Evolutionary conservation across 345 rosid species (phyloP).

Genomic region (Salix exigua): DNA sequence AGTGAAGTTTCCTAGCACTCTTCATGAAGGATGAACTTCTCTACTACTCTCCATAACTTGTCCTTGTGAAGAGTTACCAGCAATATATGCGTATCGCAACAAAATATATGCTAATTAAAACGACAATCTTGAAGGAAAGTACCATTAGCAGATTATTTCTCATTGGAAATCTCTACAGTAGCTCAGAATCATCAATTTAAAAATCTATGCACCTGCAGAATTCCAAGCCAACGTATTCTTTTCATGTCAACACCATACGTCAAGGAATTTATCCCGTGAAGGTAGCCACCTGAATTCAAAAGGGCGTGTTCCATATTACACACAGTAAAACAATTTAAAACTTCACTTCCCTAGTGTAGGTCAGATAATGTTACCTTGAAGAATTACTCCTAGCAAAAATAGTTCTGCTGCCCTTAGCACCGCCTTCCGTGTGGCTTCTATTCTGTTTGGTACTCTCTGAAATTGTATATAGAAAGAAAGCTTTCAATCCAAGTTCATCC

Average conservation of each 20-base stretch:
- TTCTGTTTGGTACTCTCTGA: constrained; percentile 39
- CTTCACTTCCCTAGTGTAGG: not conserved
- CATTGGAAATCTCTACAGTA: not conserved
- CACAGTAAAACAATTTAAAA: not conserved
- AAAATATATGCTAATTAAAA: not conserved
- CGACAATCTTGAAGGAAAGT: not conserved
- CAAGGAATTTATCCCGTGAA: constrained; percentile 40
- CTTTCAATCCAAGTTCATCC: not conserved
- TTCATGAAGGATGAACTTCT: not conserved
- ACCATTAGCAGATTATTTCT: not conserved
- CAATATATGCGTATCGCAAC: not conserved
- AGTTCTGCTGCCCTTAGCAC: constrained; percentile 36
- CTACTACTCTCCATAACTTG: not conserved
- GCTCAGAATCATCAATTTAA: not conserved
- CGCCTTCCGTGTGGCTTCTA: constrained; percentile 38
- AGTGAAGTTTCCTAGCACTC: not conserved
- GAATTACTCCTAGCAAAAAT: constrained; percentile 40
- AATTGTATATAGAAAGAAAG: not conserved
- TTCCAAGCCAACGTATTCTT: constrained; percentile 46
- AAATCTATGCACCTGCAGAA: constrained; percentile 36
- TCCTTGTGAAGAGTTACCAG: not conserved
- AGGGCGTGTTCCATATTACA: not conserved
- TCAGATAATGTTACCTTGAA: constrained; percentile 38
- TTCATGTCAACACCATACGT: constrained; percentile 46
- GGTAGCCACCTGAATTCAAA: constrained; percentile 41